These are phyloP conservation scores for Lactarius hatsudake DNA, from an alignment of 768 basidiomycete genomes.

Conservation along the genomic window DNA sequence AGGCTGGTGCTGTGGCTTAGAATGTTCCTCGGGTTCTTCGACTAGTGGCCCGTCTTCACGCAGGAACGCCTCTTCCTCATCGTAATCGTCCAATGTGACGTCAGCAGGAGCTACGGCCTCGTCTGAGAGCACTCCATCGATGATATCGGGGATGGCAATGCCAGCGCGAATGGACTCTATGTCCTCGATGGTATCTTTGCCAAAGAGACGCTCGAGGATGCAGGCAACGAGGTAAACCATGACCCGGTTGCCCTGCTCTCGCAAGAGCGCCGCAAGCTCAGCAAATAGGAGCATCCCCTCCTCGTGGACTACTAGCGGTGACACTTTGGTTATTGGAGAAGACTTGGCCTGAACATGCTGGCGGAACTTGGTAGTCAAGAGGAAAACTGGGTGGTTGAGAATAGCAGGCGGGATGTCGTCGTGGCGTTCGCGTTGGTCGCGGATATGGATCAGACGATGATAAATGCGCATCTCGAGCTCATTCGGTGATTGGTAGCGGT, in stretches of 20 bases:
- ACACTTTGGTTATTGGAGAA: slow-evolving; percentile 67
- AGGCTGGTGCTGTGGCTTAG: slow-evolving; percentile 24
- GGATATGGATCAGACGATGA: slow-evolving; percentile 87
- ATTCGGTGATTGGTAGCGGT: slow-evolving; percentile 64
- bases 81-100: slow-evolving; percentile 21
- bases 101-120: slow-evolving; percentile 31
- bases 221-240: slow-evolving; percentile 91
- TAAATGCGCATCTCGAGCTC: slow-evolving; percentile 97
- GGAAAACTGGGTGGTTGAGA: slow-evolving; percentile 69
- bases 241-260: slow-evolving; percentile 58
- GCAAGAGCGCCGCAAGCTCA: slow-evolving; percentile 57
- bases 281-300: slow-evolving; percentile 69
- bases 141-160: slow-evolving; percentile 58
- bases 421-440: slow-evolving; percentile 74
- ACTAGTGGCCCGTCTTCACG: slow-evolving; percentile 19
- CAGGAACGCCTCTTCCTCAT: slow-evolving; percentile 25
- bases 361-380: slow-evolving; percentile 79
- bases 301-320: slow-evolving; percentile 57
- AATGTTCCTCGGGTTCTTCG: slow-evolving; percentile 15
- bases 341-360: slow-evolving; percentile 77
- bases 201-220: slow-evolving; percentile 83
- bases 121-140: slow-evolving; percentile 51
- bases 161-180: slow-evolving; percentile 64
- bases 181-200: slow-evolving; percentile 72
- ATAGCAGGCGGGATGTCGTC: slow-evolving; percentile 71